Conservation (phyloP, 805 yeast species). For the Pichia deserticola region DNA sequence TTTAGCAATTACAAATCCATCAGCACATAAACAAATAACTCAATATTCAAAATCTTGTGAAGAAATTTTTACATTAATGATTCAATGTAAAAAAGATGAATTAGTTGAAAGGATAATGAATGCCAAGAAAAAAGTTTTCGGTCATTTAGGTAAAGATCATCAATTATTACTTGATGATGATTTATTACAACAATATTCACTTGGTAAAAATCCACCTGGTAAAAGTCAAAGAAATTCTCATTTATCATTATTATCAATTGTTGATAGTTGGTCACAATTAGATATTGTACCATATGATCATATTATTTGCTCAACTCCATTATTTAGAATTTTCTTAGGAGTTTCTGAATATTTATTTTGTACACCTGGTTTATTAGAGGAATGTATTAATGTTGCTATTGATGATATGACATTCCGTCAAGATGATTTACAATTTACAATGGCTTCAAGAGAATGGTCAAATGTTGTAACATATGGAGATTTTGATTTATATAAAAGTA, state of each 20-base stretch:
- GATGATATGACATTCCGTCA: conserved; percentile 61
- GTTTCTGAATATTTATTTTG: conserved; percentile 89
- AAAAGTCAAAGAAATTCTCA: conserved; percentile 79
- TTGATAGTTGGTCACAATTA: conserved; percentile 84
- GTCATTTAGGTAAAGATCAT: conserved; percentile 48
- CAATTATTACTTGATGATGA: conserved; percentile 68
- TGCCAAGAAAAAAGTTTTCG: conserved; percentile 75
- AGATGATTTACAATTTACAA: conserved; percentile 87
- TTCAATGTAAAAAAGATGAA: conserved; percentile 56
- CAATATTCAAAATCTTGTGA: conserved; percentile 85
- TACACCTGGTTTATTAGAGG: conserved; percentile 74
- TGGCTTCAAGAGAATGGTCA: conserved; percentile 89
- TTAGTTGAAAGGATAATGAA: conserved; percentile 48
- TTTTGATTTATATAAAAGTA: conserved; percentile 59
- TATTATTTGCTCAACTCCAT: conserved; percentile 92
- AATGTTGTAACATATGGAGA: conserved; percentile 69
- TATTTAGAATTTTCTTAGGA: conserved; percentile 86
- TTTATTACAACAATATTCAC: conserved; percentile 69
- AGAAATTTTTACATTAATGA: conserved; percentile 76
- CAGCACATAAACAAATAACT: conserved; percentile 84
- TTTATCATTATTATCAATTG: conserved; percentile 80
- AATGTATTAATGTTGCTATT: conserved; percentile 67
- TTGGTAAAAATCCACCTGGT: conserved; percentile 63
- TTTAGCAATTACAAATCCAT: conserved; percentile 88
- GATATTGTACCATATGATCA: conserved; percentile 93